A percentile compares a stretch with the other conserved stretches of the same genome.
These are phyloP conservation scores for Plantago major DNA, from an alignment of 257 asterid species.

Conservation along the genomic window DNA sequence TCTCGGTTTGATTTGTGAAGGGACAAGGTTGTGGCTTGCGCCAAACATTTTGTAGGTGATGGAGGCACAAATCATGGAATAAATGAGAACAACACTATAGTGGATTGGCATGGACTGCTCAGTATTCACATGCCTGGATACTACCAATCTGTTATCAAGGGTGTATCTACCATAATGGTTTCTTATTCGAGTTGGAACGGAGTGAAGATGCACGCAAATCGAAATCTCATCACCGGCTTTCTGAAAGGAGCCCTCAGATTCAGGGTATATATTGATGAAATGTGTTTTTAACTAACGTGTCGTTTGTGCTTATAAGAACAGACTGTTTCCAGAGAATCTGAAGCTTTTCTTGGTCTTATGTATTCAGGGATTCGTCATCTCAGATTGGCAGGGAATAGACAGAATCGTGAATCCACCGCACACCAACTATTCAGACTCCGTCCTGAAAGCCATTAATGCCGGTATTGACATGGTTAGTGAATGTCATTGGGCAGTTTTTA, in stretches of 20 bases:
- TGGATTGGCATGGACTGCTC: constrained; percentile 36
- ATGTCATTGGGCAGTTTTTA: no score
- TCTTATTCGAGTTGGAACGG: constrained; percentile 50
- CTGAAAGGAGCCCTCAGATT: constrained; percentile 40
- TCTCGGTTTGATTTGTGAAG: constrained; percentile 16
- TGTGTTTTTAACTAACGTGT: neutral
- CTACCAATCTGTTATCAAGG: constrained; percentile 32
- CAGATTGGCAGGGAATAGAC: constrained; percentile 50
- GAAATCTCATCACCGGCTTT: constrained; percentile 32
- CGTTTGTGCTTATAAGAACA: neutral
- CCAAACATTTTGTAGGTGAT: constrained; percentile 49
- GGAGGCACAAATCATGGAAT: constrained; percentile 44
- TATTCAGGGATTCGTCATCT: constrained; percentile 41
- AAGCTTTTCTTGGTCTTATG: neutral
- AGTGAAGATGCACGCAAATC: constrained; percentile 41
- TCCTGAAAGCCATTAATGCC: constrained; percentile 31
- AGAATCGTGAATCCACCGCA: constrained; percentile 28
- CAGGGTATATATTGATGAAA: constrained; percentile 21
- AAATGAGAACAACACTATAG: constrained; percentile 34
- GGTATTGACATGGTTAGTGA: constrained; percentile 48
- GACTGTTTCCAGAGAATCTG: neutral
- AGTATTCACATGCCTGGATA: constrained; percentile 48
- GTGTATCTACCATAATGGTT: constrained; percentile 48
- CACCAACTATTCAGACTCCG: constrained; percentile 31
- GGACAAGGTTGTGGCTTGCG: constrained; percentile 37